Conservation (phyloP, 164 flowering plant genomes). For the Vitis vinifera region ASM3070453v1 NC_081811.1:28693001-28693500, state of each 20-base stretch:
- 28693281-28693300: conserved; percentile 51
- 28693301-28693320: conserved; percentile 75
- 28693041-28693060: conserved; percentile 10
- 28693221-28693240: conserved; percentile 17
- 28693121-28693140: conserved; percentile 3
- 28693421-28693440: background rate
- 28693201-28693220: conserved; percentile 10
- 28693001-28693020: background rate
- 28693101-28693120: conserved; percentile 1
- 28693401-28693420: conserved; percentile 1
- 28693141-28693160: conserved; percentile 12
- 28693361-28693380: conserved; percentile 14
- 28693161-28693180: conserved; percentile 6
- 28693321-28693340: conserved; percentile 58
- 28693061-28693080: conserved; percentile 13
- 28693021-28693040: conserved; percentile 8
- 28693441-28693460: no score
- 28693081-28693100: conserved; percentile 4
- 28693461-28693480: background rate
- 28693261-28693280: conserved; percentile 20
- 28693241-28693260: conserved; percentile 13
- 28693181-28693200: conserved; percentile 18
- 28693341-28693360: conserved; percentile 43
- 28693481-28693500: background rate
- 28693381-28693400: conserved; percentile 28